Evolutionary conservation across 2,329 filamentous ascomycete genomes (phyloP).

Genomic region (Ramularia collo-cygni): DNA sequence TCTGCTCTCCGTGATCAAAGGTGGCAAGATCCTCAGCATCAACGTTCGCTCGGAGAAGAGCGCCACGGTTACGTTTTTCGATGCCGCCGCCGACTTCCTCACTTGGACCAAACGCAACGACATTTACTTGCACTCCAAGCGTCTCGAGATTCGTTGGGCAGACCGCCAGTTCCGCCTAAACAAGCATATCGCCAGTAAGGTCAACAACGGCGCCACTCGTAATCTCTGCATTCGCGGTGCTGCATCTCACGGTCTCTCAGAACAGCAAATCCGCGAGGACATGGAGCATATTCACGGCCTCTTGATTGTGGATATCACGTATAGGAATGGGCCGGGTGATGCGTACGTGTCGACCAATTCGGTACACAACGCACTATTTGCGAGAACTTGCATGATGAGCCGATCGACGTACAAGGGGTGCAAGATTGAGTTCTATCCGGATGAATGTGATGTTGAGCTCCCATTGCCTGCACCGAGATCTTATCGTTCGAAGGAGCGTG

Average conservation of each 20-base stretch:
- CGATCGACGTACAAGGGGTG: conserved; percentile 60
- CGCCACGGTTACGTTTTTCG: conserved; percentile 64
- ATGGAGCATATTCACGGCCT: conserved; percentile 79
- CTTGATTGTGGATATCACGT: conserved; percentile 58
- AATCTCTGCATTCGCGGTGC: conserved; percentile 64
- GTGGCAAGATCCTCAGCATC: conserved; percentile 64
- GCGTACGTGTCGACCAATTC: conserved; percentile 71
- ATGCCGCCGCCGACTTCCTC: conserved; percentile 57
- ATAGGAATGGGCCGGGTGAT: conserved; percentile 51
- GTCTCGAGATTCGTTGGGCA: conserved; percentile 63
- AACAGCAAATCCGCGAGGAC: conserved; percentile 60
- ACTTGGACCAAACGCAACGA: conserved; percentile 58
- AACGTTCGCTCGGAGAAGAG: conserved; percentile 56
- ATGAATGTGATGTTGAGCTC: conserved; percentile 63
- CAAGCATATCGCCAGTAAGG: conserved; percentile 56
- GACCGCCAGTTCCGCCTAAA: conserved; percentile 63
- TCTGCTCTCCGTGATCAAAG: conserved; percentile 57
- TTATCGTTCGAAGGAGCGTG: conserved; percentile 19
- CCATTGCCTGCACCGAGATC: conserved; percentile 23
- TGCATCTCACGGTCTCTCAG: conserved; percentile 47
- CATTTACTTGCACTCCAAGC: conserved; percentile 61
- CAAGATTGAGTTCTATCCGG: conserved; percentile 62
- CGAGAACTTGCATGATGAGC: conserved; percentile 69
- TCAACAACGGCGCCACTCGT: conserved; percentile 60
- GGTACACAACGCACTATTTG: conserved; percentile 66